Evolutionary conservation across 306 rosid genomes (phyloP).

Genomic region (Bauhinia variegata): DNA sequence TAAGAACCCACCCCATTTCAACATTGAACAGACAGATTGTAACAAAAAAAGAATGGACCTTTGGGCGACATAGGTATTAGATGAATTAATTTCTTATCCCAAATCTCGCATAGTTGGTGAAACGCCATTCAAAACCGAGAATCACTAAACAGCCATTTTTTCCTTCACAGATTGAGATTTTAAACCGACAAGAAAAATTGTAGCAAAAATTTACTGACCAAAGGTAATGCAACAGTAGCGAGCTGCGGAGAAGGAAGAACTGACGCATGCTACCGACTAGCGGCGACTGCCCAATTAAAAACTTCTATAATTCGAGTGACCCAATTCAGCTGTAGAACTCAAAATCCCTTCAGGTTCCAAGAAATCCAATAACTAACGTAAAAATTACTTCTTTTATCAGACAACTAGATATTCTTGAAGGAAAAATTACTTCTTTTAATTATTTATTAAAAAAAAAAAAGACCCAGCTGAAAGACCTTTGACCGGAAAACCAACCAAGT

Average conservation of each 20-base stretch:
- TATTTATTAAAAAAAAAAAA: constrained; percentile 11
- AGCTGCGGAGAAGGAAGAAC: constrained; percentile 3
- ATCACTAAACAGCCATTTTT: constrained; percentile 31
- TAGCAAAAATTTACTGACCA: constrained; percentile 24
- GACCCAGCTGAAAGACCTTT: constrained; percentile 54
- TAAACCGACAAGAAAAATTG: constrained; percentile 17
- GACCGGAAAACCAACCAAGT: constrained; percentile 45
- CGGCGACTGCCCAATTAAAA: constrained; percentile 32
- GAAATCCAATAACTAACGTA: neutral
- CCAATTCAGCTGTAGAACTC: constrained; percentile 40
- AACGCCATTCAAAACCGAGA: constrained; percentile 17
- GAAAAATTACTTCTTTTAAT: neutral
- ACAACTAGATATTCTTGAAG: neutral
- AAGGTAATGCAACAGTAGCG: constrained; percentile 60
- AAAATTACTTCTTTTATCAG: neutral
- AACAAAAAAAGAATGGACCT: constrained; percentile 22
- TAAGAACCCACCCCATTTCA: constrained; percentile 45
- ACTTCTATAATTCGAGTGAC: constrained; percentile 35
- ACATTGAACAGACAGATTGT: constrained; percentile 25
- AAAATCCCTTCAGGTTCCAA: constrained; percentile 29
- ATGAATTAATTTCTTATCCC: no score
- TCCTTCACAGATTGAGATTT: constrained; percentile 28
- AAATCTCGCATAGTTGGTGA: constrained; percentile 27
- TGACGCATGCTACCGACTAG: constrained; percentile 18
- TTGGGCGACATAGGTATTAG: neutral